Conservation (phyloP, 495 filamentous ascomycete species). For the Rostrohypoxylon terebratum region DNA sequence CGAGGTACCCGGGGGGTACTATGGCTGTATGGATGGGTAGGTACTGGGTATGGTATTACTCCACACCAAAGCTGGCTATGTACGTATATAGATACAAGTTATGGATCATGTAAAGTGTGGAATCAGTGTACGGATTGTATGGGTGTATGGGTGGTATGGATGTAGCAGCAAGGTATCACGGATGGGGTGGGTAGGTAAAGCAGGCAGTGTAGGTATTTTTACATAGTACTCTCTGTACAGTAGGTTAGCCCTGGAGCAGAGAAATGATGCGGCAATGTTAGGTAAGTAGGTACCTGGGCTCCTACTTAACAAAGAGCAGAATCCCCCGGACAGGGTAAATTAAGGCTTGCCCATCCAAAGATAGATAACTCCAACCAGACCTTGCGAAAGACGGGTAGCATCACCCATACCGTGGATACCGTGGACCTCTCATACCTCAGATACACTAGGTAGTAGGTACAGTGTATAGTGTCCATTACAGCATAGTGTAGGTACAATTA, state of each 20-base stretch:
- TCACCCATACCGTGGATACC: constrained; percentile 10
- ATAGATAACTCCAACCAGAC: constrained; percentile 24
- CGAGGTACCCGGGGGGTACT: background rate
- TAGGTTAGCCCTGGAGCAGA: constrained; percentile 1
- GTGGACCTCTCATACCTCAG: background rate
- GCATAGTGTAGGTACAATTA: too few species aligned
- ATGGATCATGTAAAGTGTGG: background rate
- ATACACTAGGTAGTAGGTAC: background rate
- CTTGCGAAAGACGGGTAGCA: constrained; percentile 20
- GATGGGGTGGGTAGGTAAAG: constrained; percentile 1
- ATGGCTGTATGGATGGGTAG: too few species aligned
- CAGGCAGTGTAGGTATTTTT: constrained; percentile 7
- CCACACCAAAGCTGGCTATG: constrained; percentile 25
- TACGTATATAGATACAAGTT: constrained; percentile 2
- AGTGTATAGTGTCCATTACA: background rate
- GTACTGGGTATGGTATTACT: constrained; percentile 14
- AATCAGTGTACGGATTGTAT: background rate
- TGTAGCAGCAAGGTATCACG: background rate
- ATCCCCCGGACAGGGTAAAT: constrained; percentile 36
- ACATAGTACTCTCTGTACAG: too few species aligned
- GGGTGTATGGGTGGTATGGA: constrained; percentile 1
- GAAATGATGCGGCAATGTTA: constrained; percentile 23
- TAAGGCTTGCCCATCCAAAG: constrained; percentile 35
- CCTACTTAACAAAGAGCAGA: constrained; percentile 13
- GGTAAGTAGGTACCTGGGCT: constrained; percentile 27